Evolutionary conservation across 805 yeast genomes (phyloP).

Genomic region (Ogataea siamensis): DNA sequence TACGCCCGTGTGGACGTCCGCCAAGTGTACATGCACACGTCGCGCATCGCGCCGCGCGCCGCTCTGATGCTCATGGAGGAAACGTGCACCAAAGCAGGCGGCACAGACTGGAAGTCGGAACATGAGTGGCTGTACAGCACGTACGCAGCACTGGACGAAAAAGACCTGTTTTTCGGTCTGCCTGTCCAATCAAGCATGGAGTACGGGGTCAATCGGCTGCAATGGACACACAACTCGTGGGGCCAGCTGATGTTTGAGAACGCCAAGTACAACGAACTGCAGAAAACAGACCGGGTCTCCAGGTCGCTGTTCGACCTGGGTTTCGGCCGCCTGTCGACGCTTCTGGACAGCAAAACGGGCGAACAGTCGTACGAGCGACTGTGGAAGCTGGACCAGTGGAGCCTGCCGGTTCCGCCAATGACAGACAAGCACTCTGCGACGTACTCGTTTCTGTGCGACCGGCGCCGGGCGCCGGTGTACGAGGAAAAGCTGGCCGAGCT

Average conservation of each 20-base stretch:
- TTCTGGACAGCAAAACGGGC: slow-evolving; percentile 27
- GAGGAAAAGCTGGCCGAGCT: slow-evolving; percentile 1
- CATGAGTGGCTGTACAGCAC: slow-evolving; percentile 32
- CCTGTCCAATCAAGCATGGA: slow-evolving; percentile 56
- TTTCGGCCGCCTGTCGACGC: slow-evolving; percentile 51
- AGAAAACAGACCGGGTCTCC: slow-evolving; percentile 8
- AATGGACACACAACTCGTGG: slow-evolving; percentile 25
- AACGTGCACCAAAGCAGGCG: slow-evolving; percentile 20
- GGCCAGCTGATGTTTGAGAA: slow-evolving; percentile 48
- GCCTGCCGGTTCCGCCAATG: slow-evolving; percentile 48
- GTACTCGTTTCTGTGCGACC: slow-evolving; percentile 49
- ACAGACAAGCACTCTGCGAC: slow-evolving; percentile 44
- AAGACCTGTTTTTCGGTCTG: slow-evolving; percentile 63
- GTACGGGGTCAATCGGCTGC: slow-evolving; percentile 47
- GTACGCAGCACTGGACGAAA: slow-evolving; percentile 55
- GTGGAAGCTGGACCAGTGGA: slow-evolving; percentile 81
- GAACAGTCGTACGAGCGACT: slow-evolving; percentile 54
- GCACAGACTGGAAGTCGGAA: slow-evolving; percentile 18
- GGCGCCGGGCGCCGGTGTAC: background rate
- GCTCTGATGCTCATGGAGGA: slow-evolving; percentile 52
- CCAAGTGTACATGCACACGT: slow-evolving; percentile 34
- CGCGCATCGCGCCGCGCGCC: slow-evolving; percentile 37
- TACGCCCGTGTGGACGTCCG: slow-evolving; percentile 33
- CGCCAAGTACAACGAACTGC: slow-evolving; percentile 52
- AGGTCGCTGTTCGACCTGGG: slow-evolving; percentile 46